Base-by-base conservation (phyloP, 257 asterid genomes). In the Penstemon barbatus region DNA sequence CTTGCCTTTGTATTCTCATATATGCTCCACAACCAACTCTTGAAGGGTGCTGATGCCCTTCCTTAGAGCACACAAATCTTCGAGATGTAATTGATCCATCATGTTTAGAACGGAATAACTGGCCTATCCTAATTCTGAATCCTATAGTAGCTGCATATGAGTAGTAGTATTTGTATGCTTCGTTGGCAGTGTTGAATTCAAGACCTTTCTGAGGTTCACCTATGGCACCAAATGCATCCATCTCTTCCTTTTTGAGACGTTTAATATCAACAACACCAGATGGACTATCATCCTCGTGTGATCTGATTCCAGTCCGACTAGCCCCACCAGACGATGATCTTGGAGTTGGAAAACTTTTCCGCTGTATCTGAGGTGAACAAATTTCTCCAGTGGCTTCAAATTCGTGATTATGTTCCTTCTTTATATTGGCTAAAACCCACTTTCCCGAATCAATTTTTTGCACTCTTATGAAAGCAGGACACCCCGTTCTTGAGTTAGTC, bases 1-100 rank as follows among this genome's bases (percentile, higher is more conserved):
- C 96, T 76, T 84, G 98, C 77, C 96, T 92, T 66, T 92, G 98
- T 86, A 92, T 92, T 81, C 97, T 83, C 97, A 89, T 87, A 73
- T 75, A 92, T n/a, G 95, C 96, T 9, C 98, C 98, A 70, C 98
- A 92, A 5, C 98, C 98, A n/a, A 87, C 86, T 82, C 98, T 90
- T 0, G 96, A 92, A 55, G 98, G 98, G 76, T 92, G 98, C 69
- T 92, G 98, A 70, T 85, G 91, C 75, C 98, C 98, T 83, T 90
- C 98, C 72, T 92, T 92, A 38, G 97, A 92, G 85, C 98, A 92
- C 66, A 92, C 96, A 70, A 92, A 92, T 82, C 98, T 90, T 43
- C 97, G 81, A 4, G 98, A 92, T 63, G 98, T 92, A 69, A 92
- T 92, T 3, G 97, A 90, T 61, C 98, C 98, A 44, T 92, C 98